Conservation (phyloP, 1,139 yeast genomes). For the Wickerhamomyces sp. region DNA sequence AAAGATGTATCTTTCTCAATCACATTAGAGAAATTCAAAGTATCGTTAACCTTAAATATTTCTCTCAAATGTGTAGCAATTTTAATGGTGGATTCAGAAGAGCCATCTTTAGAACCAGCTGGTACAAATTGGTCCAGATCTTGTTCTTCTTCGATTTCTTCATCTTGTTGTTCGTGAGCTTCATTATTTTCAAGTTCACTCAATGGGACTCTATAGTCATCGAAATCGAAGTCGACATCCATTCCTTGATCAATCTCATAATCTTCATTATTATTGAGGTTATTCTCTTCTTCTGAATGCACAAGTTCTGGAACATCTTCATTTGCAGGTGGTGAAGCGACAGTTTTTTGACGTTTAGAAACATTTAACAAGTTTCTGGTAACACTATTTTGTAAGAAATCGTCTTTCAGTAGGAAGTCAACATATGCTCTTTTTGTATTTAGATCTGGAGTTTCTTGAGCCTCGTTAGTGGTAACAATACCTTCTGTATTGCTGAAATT, state of each 20-base stretch:
- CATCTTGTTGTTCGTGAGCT: conserved; percentile 9
- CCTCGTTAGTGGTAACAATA: conserved; percentile 3
- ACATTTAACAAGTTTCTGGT: conserved; percentile 11
- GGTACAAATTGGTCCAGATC: conserved; percentile 7
- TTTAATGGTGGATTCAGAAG: conserved; percentile 48
- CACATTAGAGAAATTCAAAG: conserved; percentile 37
- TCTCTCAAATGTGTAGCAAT: conserved; percentile 50
- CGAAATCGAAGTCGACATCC: conserved; percentile 11
- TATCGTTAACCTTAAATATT: conserved; percentile 25
- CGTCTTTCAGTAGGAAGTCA: conserved; percentile 10
- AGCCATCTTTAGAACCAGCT: conserved; percentile 15
- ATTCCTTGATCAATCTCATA: conserved; percentile 12
- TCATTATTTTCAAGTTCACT: conserved; percentile 5
- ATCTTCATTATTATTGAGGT: conserved; percentile 14
- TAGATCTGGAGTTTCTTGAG: conserved; percentile 6
- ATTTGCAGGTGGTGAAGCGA: conserved; percentile 10
- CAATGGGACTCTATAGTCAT: conserved; percentile 11
- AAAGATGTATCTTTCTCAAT: conserved; percentile 34
- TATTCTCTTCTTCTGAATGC: conserved; percentile 16
- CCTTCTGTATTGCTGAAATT: conserved; percentile 14
- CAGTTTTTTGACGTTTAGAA: conserved; percentile 20
- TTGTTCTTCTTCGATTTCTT: conserved; percentile 20
- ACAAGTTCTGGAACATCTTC: conserved; percentile 20
- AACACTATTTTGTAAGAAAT: conserved; percentile 15
- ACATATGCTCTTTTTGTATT: conserved; percentile 12